Evolutionary conservation across 495 filamentous ascomycete species (phyloP).

Genomic region (Friedmanniomyces simplex): DNA sequence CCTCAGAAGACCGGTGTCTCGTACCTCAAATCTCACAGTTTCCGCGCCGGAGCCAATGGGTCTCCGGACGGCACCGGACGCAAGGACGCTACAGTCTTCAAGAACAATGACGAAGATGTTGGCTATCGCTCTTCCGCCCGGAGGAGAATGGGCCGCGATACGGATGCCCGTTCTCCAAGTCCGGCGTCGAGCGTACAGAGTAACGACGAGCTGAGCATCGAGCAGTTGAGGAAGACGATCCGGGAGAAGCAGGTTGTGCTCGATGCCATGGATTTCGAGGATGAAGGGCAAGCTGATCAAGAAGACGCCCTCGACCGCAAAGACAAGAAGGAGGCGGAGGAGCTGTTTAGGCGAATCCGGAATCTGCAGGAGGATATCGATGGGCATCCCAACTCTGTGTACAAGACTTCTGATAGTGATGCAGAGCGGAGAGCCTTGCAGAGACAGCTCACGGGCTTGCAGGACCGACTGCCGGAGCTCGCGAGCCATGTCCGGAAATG

Average conservation of each 20-base stretch:
- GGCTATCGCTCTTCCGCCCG: constrained; percentile 93
- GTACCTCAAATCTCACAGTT: constrained; percentile 92
- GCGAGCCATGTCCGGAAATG: constrained; percentile 84
- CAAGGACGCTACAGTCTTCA: constrained; percentile 94
- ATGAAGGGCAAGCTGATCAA: constrained; percentile 79
- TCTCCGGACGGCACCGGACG: constrained; percentile 42
- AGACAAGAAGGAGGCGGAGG: constrained; percentile 86
- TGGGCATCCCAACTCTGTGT: constrained; percentile 67
- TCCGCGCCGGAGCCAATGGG: constrained; percentile 42
- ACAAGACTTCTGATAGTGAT: constrained; percentile 65
- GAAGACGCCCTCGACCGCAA: constrained; percentile 85
- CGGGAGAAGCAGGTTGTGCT: constrained; percentile 89
- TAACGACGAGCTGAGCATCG: constrained; percentile 70
- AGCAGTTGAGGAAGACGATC: constrained; percentile 87
- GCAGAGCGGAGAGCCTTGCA: constrained; percentile 77
- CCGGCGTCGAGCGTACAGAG: constrained; percentile 36
- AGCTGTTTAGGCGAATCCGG: constrained; percentile 83
- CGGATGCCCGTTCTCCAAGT: constrained; percentile 55
- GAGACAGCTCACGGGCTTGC: constrained; percentile 76
- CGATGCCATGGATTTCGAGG: constrained; percentile 96
- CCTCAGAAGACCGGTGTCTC: constrained; percentile 96
- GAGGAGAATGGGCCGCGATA: constrained; percentile 61
- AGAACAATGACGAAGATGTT: constrained; percentile 82
- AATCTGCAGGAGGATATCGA: constrained; percentile 97
- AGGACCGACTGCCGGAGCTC: constrained; percentile 82